A percentile compares a stretch with the other conserved stretches of the same genome.
Evolutionary conservation across 2,329 filamentous ascomycete genomes (phyloP).

Genomic region (Penicillium polonicum): DNA sequence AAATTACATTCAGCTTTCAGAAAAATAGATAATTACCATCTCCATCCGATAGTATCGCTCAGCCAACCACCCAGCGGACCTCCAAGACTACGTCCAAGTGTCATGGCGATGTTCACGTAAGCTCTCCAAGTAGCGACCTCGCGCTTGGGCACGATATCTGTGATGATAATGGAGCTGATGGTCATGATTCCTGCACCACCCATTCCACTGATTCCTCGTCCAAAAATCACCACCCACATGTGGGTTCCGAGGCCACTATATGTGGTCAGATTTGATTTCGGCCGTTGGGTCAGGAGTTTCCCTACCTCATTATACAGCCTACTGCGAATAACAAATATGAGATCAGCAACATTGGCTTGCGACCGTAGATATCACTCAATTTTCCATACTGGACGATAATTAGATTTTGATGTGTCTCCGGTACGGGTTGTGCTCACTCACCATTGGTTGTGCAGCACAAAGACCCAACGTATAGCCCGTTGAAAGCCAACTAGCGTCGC

Average conservation of each 20-base stretch:
- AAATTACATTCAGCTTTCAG: no score
- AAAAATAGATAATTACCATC: slow-evolving; percentile 49
- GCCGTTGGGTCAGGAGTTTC: not conserved
- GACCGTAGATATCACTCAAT: slow-evolving; percentile 58
- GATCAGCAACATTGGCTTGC: slow-evolving; percentile 50
- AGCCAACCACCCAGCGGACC: slow-evolving; percentile 61
- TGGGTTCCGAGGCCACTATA: slow-evolving; percentile 38
- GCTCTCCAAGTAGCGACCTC: slow-evolving; percentile 51
- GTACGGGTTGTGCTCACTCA: slow-evolving; percentile 27
- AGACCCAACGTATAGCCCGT: slow-evolving; percentile 54
- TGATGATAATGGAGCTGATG: slow-evolving; percentile 50
- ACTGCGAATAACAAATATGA: slow-evolving; percentile 53
- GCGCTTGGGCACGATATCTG: slow-evolving; percentile 50
- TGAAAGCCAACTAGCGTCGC: slow-evolving; percentile 59
- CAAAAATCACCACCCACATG: slow-evolving; percentile 43
- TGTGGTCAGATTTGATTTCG: not conserved
- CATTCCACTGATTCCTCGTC: slow-evolving; percentile 43
- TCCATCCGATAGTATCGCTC: slow-evolving; percentile 64
- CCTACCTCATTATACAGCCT: slow-evolving; percentile 44
- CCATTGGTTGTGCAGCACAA: slow-evolving; percentile 55
- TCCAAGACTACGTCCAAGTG: slow-evolving; percentile 51
- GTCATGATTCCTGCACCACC: slow-evolving; percentile 48
- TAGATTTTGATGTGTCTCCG: not conserved
- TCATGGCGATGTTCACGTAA: slow-evolving; percentile 54
- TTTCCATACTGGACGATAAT: slow-evolving; percentile 51